Base-by-base conservation (phyloP, 352 stramenopile species). In the Phytopythium ostracodes region DNA sequence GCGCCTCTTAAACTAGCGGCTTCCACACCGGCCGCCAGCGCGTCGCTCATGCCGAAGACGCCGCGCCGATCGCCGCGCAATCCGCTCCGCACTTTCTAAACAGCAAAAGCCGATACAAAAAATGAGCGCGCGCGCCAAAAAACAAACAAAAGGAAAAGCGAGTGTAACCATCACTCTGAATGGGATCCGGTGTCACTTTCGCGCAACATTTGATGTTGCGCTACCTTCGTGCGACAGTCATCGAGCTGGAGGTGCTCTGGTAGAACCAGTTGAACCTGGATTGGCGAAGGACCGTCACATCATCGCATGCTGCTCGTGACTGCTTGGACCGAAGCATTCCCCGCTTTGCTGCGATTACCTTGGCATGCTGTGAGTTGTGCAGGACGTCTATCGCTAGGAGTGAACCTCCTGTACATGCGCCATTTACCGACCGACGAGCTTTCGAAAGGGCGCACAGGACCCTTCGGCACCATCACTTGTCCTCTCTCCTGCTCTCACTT, bases 51-150 rank as follows among this genome's bases (percentile, higher is more conserved):
- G 47, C 25, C 15, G 18, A 1, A 6, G 1, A 2, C 17, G 36
- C n/a, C 44, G n/a, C 42, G n/a, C 10, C 22, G 22, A 20, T 17
- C 1, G 11, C 24, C 27, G 25, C 15, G 4, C n/a, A n/a, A n/a
- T n/a, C n/a, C n/a, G n/a, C n/a, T 17, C 24, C 25, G 47, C 47
- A 54, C 47, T 54, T 54, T 54, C 47, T 15, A 38, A 38, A 36
- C 25, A 24, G 47, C 12, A n/a, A n/a, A 33, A 15, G 8, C 46
- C 25, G 47, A 53, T 53, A 53, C 50, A 56, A 56, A n/a, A 57
- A 57, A 9, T 27, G 49, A 17, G 29, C 27, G 49, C 47, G 49
- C 29, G 51, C 10, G 20, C 42, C 22, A 36, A 36, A 4, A 4
- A 35, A 54, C 20, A 54, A 33, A 9, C 24, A 36, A 35, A 54